Evolutionary conservation across 768 basidiomycete genomes (phyloP), one percentile per base, ranked within the genome.

Genomic region (Mycena maculata): DNA sequence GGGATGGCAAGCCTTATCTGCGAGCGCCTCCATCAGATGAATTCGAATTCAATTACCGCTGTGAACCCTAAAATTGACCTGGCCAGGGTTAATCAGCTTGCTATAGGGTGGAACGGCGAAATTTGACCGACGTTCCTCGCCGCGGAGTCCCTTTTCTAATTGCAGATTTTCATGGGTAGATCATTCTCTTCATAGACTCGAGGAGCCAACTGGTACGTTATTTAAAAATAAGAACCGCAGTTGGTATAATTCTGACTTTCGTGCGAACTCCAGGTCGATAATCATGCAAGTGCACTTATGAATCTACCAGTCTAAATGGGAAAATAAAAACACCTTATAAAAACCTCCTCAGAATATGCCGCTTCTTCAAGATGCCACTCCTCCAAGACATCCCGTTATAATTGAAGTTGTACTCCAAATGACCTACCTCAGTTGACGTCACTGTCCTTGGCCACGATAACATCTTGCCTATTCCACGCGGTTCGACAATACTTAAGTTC

Each of bases 171-270:
- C 20, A 36, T 65, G 65, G 57, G 50, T 39, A 66, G 30, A 49
- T 60, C 22, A 45, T 54, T 27, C 50, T 49, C 18, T 45, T 57
- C 48, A 12, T 31, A 44, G 47, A 27, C 20, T 23, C 36, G 38
- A 12, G 27, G 33, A 42, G 8, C 20, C 52, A 53, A 49, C 25
- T 67, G 56, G 49, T 41, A 25, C 18, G 28, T 20, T 6, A 12
- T 56, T 58, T 57, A 57, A 62, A 52, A 62, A 67, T 56, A 67
- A 50, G 15, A 6, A 13, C 9, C 52, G 30, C 44, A 53, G 31
- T 36, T 18, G 23, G 33, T n/a, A 25, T 44, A 15, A 31, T 52
- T 27, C 12, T 36, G 13, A 11, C 4, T 13, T 12, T 25, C 25
- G 44, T 48, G 53, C 11, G 45, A 55, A 47, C 31, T 30, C 49